These are phyloP conservation scores for Daldinia grandis DNA, from an alignment of 495 filamentous ascomycete species.

Conservation along the genomic window DNA sequence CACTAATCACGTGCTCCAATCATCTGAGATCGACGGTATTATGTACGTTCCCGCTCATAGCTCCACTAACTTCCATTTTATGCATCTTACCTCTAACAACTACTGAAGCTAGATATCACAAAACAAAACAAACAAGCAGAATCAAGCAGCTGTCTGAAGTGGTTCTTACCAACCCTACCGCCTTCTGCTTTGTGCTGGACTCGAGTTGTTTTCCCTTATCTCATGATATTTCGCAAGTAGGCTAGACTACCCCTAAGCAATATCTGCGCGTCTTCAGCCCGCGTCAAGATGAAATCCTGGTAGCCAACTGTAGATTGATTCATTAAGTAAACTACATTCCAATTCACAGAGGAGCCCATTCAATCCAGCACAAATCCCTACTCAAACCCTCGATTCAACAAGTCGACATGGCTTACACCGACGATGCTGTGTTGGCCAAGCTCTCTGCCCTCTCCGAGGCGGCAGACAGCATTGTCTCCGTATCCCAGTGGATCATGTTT, in stretches of 20 bases:
- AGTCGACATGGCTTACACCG: slow-evolving; percentile 82
- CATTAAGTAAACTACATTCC: slow-evolving; percentile 23
- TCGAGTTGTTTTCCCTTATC: slow-evolving; percentile 13
- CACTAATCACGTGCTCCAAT: slow-evolving; percentile 22
- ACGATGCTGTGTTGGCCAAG: slow-evolving; percentile 92
- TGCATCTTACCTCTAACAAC: slow-evolving; percentile 12
- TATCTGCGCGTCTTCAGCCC: slow-evolving; percentile 3
- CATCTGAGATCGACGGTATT: not conserved
- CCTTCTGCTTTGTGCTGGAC: slow-evolving; percentile 14
- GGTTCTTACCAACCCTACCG: not conserved
- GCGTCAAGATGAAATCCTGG: slow-evolving; percentile 27
- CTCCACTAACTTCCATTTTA: slow-evolving; percentile 4
- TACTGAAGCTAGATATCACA: slow-evolving; percentile 24
- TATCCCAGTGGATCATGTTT: slow-evolving; percentile 99
- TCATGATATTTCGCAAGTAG: slow-evolving; percentile 24
- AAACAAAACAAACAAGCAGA: slow-evolving; percentile 19
- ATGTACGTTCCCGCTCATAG: slow-evolving; percentile 5
- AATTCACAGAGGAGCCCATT: not conserved
- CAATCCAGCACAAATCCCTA: slow-evolving; percentile 5
- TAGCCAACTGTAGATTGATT: slow-evolving; percentile 38
- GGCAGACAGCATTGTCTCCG: slow-evolving; percentile 93
- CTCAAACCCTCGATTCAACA: not conserved
- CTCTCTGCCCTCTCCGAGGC: slow-evolving; percentile 94
- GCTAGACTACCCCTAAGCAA: slow-evolving; percentile 24
- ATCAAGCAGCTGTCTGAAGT: slow-evolving; percentile 14